Percentiles rank a stretch among this genome's conserved stretches.
Conservation (phyloP, 441 rosid genomes). For the Pelargonium citronellum region DNA sequence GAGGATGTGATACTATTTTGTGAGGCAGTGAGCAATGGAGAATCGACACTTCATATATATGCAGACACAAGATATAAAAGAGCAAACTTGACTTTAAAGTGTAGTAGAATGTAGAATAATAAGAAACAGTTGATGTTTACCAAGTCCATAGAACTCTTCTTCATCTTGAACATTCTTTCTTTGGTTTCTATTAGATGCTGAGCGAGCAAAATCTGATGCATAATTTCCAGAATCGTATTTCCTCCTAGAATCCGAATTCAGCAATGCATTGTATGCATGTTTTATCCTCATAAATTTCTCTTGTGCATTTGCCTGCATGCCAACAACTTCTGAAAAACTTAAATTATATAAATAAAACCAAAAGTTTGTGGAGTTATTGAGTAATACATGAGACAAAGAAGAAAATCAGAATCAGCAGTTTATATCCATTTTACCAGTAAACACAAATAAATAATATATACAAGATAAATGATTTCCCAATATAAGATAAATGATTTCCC, state of each 20-base stretch:
- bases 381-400: background rate
- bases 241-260: slow-evolving; percentile 62
- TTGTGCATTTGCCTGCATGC: slow-evolving; percentile 67
- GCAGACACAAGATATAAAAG: background rate
- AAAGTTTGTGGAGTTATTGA: background rate
- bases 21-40: background rate
- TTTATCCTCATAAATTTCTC: slow-evolving; percentile 89
- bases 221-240: slow-evolving; percentile 42
- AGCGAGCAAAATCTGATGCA: slow-evolving; percentile 56
- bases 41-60: background rate
- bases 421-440: background rate
- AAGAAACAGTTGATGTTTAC: slow-evolving; percentile 32
- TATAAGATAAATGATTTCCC: too few relatives aligned
- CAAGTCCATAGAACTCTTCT: slow-evolving; percentile 90
- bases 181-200: slow-evolving; percentile 40
- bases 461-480: background rate
- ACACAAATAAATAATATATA: background rate
- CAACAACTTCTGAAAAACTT: slow-evolving; percentile 19
- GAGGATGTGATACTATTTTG: background rate
- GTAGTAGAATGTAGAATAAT: background rate
- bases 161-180: slow-evolving; percentile 35
- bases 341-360: slow-evolving; percentile 7
- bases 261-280: slow-evolving; percentile 76
- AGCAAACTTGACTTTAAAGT: background rate
- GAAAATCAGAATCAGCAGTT: background rate